Base-by-base conservation (phyloP, 139 green algal genomes). In the Chlorella sp. region DNA sequence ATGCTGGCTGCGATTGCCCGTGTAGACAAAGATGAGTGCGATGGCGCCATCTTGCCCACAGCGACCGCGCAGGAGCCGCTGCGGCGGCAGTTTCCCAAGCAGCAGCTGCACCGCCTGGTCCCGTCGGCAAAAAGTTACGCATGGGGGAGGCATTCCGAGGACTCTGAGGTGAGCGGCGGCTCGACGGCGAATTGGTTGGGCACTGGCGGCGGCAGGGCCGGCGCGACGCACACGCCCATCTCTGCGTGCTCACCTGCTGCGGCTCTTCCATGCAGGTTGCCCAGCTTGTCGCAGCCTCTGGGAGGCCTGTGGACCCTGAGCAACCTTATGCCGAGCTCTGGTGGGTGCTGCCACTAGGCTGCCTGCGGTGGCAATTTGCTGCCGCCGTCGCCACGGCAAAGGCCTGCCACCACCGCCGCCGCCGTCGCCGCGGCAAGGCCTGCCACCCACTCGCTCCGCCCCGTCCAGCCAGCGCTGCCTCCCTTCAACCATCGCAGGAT, bases 281-380 rank as follows among this genome's bases (percentile, higher is more conserved):
- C 0, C 78, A 93, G 19, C 92, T 99, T 0, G 94, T 93, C 3
- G 85, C 88, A 16, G 92, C 94, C 0, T 96, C 96, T 36, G 98
- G 95, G 24, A 87, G 42, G 5, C 39, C 82, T 2, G 89, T 98
- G 1, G 96, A 98, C 83, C 64, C 90, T 2, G 82, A 87, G 24
- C 95, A 97, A 91, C 97, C 96, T 2, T 99, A 98, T 88, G 98
- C 98, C 21, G 98, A 99, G 90, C 94, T 99, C 0, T 99, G 98
- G 98, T 98, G 81, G 40, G 95, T 57, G 48, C 48, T 57, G 48
- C n/a, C 48, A 57, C 48, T 9, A 57, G 48, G 5, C 48, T 57
- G 48, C 48, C n/a, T n/a, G 9, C 48, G 48, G 48, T 9, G 48
- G 48, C 7, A 57, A 36, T 0, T 14, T 18, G 42, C 77, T 37